Conservation (phyloP, 352 stramenopile species). For the Globisporangium parvum region DNA sequence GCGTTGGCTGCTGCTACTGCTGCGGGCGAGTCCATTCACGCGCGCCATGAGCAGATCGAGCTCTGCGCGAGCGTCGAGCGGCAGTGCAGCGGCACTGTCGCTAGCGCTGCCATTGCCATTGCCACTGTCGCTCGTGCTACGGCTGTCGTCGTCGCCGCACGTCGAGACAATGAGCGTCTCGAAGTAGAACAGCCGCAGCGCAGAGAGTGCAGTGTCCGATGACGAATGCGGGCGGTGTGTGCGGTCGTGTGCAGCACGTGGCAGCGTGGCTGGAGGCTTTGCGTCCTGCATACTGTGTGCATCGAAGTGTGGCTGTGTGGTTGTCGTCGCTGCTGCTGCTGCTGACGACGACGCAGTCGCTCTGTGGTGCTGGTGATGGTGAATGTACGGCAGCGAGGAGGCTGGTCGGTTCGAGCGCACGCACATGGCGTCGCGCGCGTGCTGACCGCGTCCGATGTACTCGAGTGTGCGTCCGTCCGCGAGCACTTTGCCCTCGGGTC, state of each 20-base stretch:
- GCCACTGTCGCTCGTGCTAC: not conserved
- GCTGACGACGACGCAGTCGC: too few species aligned
- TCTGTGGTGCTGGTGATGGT: too few species aligned
- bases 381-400: not conserved
- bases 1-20: too few species aligned
- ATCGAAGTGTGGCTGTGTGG: too few species aligned
- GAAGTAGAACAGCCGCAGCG: slow-evolving; percentile 44
- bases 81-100: not conserved
- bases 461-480: slow-evolving; percentile 50
- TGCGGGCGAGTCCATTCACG: not conserved
- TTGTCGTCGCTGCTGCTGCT: too few species aligned
- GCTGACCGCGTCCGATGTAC: slow-evolving; percentile 45
- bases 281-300: too few species aligned
- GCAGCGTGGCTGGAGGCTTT: not conserved
- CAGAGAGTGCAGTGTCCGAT: not conserved
- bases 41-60: slow-evolving; percentile 1
- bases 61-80: not conserved
- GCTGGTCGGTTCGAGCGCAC: slow-evolving; percentile 29
- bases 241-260: too few species aligned
- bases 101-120: not conserved
- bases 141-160: slow-evolving; percentile 3
- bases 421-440: slow-evolving; percentile 47
- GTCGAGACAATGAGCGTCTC: slow-evolving; percentile 47
- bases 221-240: too few species aligned
- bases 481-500: slow-evolving; percentile 43